Base-by-base conservation (phyloP, 139 green algal genomes). In the Asterochloris erici region DNA sequence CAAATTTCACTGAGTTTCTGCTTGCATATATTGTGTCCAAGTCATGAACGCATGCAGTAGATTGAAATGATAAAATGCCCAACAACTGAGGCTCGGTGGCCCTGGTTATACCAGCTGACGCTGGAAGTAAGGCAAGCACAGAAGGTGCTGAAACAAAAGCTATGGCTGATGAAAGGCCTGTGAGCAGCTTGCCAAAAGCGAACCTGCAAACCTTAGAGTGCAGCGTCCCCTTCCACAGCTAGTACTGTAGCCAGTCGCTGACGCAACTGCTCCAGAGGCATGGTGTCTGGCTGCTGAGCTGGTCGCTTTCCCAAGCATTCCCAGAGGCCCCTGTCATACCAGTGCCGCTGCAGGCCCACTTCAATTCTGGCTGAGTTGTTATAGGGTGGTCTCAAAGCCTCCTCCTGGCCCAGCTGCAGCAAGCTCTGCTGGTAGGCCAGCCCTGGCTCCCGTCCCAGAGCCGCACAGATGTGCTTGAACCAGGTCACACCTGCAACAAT, bases 401-500 rank as follows among this genome's bases (percentile, higher is more conserved):
- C 77, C 27, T 74, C 89, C 17, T 90, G 93, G 66, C 81, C 88
- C 69, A 94, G 81, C 1, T 73, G 62, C 10, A 87, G 16, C 24
- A 96, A 66, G 81, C 87, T 87, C 0, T 54, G 24, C 12, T 85
- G 82, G 84, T 88, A 93, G 4, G 83, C 63, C 11, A 62, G 28
- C 17, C 78, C 86, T 0, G 88, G 64, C 26, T 88, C 82, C 19
- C 79, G 10, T 0, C 75, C 88, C 68, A 90, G 63, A 6, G 88
- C 89, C 6, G 54, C 17, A 61, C 92, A 95, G 24, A 96, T 68
- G 13, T 84, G 84, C 0, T 24, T 79, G 75, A 96, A 97, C 93
- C 93, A 97, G 14, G 83, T 71, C 2, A 94, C 91, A 27, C 93
- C 92, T 87, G 88, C 79, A 74, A 63, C 60, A 12, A 69, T 70